Percentiles rank a stretch among this genome's conserved stretches.
Evolutionary conservation across 495 filamentous ascomycete genomes (phyloP).

Genomic region (Aspergillus avenaceus): DNA sequence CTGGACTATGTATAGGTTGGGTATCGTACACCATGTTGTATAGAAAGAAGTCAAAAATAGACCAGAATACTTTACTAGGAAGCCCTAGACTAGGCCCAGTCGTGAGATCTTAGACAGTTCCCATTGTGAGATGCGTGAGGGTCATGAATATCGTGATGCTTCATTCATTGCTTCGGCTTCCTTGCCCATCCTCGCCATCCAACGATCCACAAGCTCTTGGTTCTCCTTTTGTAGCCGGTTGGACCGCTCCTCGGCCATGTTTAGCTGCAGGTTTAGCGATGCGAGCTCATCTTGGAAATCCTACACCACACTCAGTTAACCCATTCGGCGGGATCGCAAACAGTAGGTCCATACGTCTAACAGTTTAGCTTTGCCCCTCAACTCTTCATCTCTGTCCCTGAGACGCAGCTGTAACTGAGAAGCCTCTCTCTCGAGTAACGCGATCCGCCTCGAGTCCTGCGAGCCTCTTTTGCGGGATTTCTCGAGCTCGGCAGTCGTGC

Average conservation of each 20-base stretch:
- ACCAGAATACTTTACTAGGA: background rate
- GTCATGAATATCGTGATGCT: slow-evolving; percentile 43
- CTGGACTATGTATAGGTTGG: slow-evolving; percentile 3
- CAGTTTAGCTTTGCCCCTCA: slow-evolving; percentile 74
- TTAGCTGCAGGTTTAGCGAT: slow-evolving; percentile 78
- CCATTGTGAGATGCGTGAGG: background rate
- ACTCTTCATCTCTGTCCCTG: slow-evolving; percentile 79
- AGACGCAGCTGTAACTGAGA: slow-evolving; percentile 56
- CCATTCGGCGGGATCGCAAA: background rate
- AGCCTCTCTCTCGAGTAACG: slow-evolving; percentile 59
- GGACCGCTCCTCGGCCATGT: slow-evolving; percentile 71
- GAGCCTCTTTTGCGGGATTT: slow-evolving; percentile 53
- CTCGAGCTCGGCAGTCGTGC: slow-evolving; percentile 56
- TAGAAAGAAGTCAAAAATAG: slow-evolving; percentile 1
- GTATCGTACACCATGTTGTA: slow-evolving; percentile 12
- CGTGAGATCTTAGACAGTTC: background rate
- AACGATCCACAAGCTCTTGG: slow-evolving; percentile 79
- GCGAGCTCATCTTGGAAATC: slow-evolving; percentile 89
- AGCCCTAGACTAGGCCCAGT: background rate
- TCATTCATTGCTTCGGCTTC: slow-evolving; percentile 90
- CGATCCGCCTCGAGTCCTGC: slow-evolving; percentile 54
- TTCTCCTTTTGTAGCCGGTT: slow-evolving; percentile 76
- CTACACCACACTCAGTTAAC: slow-evolving; percentile 25
- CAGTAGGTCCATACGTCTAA: slow-evolving; percentile 55
- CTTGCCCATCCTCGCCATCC: slow-evolving; percentile 80